phyloP scores from a whole-genome alignment of 768 basidiomycete genomes.

The Leccinellum rugosiceps region DNA sequence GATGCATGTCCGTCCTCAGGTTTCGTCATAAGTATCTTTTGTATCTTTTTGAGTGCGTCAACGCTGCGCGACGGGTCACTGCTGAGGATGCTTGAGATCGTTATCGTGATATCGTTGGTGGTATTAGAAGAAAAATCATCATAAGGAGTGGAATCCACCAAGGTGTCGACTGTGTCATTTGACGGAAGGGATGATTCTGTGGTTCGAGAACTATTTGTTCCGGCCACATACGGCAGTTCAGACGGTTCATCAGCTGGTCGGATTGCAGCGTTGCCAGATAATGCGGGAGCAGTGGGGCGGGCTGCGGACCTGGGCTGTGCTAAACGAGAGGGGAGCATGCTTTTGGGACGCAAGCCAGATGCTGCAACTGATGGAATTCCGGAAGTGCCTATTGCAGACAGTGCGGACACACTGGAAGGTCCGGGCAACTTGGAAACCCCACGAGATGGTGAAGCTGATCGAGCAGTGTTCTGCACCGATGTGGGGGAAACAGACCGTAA shows the following conservation, averaged over 20 bases:
- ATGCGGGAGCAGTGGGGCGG: constrained; percentile 31
- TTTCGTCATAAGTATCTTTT: constrained; percentile 75
- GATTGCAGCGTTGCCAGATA: constrained; percentile 23
- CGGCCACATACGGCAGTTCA: constrained; percentile 28
- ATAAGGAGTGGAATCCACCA: constrained; percentile 32
- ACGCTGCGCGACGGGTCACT: constrained; percentile 84
- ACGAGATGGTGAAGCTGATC: constrained; percentile 49
- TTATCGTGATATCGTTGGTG: constrained; percentile 67
- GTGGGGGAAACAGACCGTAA: constrained; percentile 37
- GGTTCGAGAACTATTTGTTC: constrained; percentile 15
- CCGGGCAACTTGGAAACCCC: constrained; percentile 42
- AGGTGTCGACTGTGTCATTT: constrained; percentile 29
- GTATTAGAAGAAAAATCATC: constrained; percentile 14
- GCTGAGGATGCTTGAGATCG: constrained; percentile 86
- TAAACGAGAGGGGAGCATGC: constrained; percentile 70
- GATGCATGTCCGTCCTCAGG: constrained; percentile 71
- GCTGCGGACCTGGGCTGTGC: constrained; percentile 53
- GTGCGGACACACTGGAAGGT: constrained; percentile 11
- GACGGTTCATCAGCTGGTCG: constrained; percentile 28
- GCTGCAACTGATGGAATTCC: constrained; percentile 35
- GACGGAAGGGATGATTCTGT: constrained; percentile 16
- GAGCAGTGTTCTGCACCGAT: constrained; percentile 36
- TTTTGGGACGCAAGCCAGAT: constrained; percentile 54
- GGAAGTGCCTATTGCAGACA: constrained; percentile 11
- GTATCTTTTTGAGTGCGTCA: constrained; percentile 90